Evolutionary conservation across 257 asterid species (phyloP).

Genomic region (Coffea eugenioides): DNA sequence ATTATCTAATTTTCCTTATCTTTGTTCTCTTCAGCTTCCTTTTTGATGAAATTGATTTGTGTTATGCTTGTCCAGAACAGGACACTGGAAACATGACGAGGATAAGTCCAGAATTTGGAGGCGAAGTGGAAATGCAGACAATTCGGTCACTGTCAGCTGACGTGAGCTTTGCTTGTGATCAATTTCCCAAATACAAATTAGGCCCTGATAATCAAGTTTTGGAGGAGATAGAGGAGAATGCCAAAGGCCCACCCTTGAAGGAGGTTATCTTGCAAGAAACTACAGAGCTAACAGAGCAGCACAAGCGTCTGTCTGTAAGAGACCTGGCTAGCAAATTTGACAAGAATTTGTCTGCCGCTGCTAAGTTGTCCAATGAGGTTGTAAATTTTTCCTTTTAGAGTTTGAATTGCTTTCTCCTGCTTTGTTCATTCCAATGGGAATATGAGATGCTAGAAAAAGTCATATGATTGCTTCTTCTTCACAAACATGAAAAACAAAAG

Average conservation of each 20-base stretch:
- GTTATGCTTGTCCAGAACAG: constrained; percentile 21
- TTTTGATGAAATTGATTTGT: background rate
- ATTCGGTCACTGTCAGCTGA: constrained; percentile 66
- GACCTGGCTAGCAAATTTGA: constrained; percentile 95
- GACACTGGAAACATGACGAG: constrained; percentile 61
- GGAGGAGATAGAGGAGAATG: constrained; percentile 71
- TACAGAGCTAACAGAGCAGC: constrained; percentile 69
- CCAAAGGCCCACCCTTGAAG: constrained; percentile 76
- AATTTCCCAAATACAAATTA: constrained; percentile 82
- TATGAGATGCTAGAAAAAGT: too few relatives aligned
- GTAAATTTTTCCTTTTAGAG: background rate
- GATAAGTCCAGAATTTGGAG: constrained; percentile 79
- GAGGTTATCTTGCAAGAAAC: constrained; percentile 77
- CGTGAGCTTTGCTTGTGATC: constrained; percentile 61
- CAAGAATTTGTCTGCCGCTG: constrained; percentile 95
- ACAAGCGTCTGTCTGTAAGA: constrained; percentile 88
- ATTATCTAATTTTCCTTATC: background rate
- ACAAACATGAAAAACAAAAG: background rate
- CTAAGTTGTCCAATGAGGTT: constrained; percentile 90
- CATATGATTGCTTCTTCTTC: background rate
- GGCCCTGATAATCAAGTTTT: constrained; percentile 82
- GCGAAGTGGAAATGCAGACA: constrained; percentile 49
- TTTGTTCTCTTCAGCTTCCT: background rate
- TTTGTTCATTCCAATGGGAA: background rate
- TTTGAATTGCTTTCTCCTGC: background rate